Base-by-base conservation (phyloP, 495 filamentous ascomycete species). In the Trichoderma reesei region DNA sequence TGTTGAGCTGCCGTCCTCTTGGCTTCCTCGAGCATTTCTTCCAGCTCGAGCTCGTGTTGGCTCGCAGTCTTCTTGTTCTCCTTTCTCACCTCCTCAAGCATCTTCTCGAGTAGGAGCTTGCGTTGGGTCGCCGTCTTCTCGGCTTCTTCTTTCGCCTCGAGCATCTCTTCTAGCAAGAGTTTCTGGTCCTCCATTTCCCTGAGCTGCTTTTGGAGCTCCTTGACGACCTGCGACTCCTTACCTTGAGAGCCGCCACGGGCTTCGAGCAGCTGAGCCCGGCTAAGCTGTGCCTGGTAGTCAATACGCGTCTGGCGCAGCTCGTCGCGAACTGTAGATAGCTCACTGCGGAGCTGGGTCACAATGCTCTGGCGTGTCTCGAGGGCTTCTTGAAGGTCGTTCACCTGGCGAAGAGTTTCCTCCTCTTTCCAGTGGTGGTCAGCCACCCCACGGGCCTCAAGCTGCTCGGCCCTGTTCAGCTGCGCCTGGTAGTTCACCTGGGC, bases 161-260 rank as follows among this genome's bases (percentile, higher is more conserved):
- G 88, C 69, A 90, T 87, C 18, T 77, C 69, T 70, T 93, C 90
- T 13, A 96, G 80, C 0, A 88, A 91, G 26, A 95, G 87, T 74
- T 94, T 95, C 26, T 90, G 87, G 73, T 97, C 91, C 73, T 93
- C 92, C 13, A 96, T 77, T 70, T 96, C 91, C 71, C 96, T 90
- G 51, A 96, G 73, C 5, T 88, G 91, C 62, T 88, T 84, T 60
- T 92, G 83, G 41, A 96, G 86, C 59, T 96, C 83, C 3, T 83
- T 87, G 73, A 94, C 91, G 65, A 92, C 82, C 2, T 90, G 91
- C 13, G 95, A 76, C 0, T 90, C 88, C 31, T 90, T 93, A 72
- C 87, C 84, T 71, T 96, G 92, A 9, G 69, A 70, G 3, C 74
- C 73, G 31, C 72, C 69, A 6, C 78, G 70, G 14, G 75, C 69